phyloP scores from a whole-genome alignment of 192 early-diverging fungal species.

The Coemansia sp. region DNA sequence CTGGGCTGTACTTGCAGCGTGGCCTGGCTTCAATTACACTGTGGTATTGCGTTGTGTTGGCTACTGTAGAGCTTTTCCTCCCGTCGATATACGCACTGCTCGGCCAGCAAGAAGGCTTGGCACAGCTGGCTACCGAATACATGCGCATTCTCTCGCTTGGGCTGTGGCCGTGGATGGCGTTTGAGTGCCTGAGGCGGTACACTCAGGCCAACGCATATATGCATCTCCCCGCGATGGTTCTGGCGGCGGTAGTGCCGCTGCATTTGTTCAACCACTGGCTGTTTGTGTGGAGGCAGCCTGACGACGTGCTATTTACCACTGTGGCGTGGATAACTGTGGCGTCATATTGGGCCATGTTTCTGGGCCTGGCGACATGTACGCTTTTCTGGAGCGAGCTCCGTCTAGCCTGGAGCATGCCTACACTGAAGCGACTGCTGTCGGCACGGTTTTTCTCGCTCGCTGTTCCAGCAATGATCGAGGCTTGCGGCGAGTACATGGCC shows the following conservation, averaged over 20 bases:
- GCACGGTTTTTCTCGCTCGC: conserved; percentile 61
- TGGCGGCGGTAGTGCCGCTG: conserved; percentile 28
- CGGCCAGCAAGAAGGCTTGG: conserved; percentile 76
- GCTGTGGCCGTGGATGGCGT: conserved; percentile 78
- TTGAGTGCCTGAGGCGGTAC: conserved; percentile 87
- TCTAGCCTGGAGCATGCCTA: conserved; percentile 62
- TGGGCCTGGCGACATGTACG: conserved; percentile 66
- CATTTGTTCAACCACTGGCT: conserved; percentile 74
- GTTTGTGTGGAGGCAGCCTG: conserved; percentile 71
- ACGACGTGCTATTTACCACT: conserved; percentile 71
- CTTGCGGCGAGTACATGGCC: conserved; percentile 68
- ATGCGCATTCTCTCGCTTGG: conserved; percentile 71
- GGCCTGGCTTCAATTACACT: conserved; percentile 74
- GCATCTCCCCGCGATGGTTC: conserved; percentile 62
- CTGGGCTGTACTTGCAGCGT: conserved; percentile 78
- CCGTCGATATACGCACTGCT: conserved; percentile 67
- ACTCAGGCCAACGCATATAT: conserved; percentile 86
- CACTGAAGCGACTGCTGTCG: conserved; percentile 53
- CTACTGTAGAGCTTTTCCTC: conserved; percentile 68
- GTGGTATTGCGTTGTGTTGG: conserved; percentile 72
- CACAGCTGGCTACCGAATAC: conserved; percentile 72
- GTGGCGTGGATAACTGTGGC: conserved; percentile 80
- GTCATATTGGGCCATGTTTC: conserved; percentile 79
- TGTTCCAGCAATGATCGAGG: conserved; percentile 74
- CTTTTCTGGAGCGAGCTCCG: conserved; percentile 58